Evolutionary conservation across 768 basidiomycete species (phyloP), one percentile per base, ranked within the genome.

Genomic region (Panellus pusillus): DNA sequence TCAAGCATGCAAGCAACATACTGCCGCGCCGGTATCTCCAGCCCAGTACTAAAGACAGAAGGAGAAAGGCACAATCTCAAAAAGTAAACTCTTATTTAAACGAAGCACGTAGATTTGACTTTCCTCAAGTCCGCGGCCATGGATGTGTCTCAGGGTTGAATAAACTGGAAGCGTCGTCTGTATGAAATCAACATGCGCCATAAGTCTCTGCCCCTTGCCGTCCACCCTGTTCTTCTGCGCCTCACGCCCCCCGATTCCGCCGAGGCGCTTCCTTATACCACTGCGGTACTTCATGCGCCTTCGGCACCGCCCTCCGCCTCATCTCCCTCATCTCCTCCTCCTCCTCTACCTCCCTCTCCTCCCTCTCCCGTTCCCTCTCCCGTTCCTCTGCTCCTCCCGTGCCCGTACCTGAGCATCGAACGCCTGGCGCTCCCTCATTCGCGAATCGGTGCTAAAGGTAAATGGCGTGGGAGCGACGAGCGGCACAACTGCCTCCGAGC

Each of bases 201-300:
- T 46, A 46, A 46, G 9, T 19, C 1, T n/a, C 42, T 29, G 32
- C 54, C 44, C 40, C 50, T 40, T 13, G 40, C 48, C 20, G 27
- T 35, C 42, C 28, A 29, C 19, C 5, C 32, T 14, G 14, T 14
- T 42, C 45, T 28, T 29, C 42, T 48, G 51, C 54, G 38, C 46
- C 46, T 61, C 24, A 35, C 54, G 39, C 47, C 44, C 4, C 29
- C 37, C 44, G 67, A 66, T 69, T 69, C 65, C 73, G 80, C 78
- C 78, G 88, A 61, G 86, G 86, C 66, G 79, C 82, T 39, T 79
- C 78, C 60, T 79, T 82, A 62, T 91, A 91, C 89, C 89, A 91
- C 58, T 83, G 84, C 11, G 89, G 89, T 20, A 91, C 77, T 61
- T 80, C 81, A 65, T 89, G 77, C 42, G 89, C 89, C 67, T 75